Base-by-base conservation (phyloP, 2,329 filamentous ascomycete genomes). In the Phoma sp. region DNA sequence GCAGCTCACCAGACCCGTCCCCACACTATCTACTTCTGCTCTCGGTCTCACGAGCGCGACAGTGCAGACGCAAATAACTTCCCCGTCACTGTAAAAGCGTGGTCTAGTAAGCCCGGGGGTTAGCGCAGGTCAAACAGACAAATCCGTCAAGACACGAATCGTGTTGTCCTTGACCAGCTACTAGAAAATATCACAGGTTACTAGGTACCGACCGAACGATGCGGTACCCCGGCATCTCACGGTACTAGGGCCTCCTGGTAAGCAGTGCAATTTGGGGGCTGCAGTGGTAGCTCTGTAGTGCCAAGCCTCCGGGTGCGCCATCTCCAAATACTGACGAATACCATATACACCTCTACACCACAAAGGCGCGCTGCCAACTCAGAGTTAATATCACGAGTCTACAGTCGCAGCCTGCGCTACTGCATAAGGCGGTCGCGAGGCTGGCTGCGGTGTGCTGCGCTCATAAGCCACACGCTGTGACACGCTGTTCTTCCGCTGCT, bases 391-490 rank as follows among this genome's bases (percentile, higher is more conserved):
- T 55, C 41, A 50, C 36, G 21, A 50, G 52, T 32, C 35, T 49
- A 27, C 15, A 41, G 40, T 38, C 46, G 41, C 41, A 55, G 10
- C n/a, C 29, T 36, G 24, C 31, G 31, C 46, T 24, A 32, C 36
- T 50, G 46, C 36, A 45, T 32, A 9, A 36, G 6, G 29, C 13
- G 27, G n/a, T 25, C 19, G 7, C 17, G 38, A 43, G 43, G 54
- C 54, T 57, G 54, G 47, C 43, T 48, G 31, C 27, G 19, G 29
- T 40, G 43, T 38, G 47, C 27, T 43, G 38, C 52, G 22, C 22
- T 31, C 38, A 41, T 2, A 44, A 47, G 38, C 48, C 44, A 44
- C 48, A 24, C n/a, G 25, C 43, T 10, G 22, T 32, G 21, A 44
- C 48, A 24, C n/a, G 25, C 43, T 15, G 22, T 32, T 25, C 33